Evolutionary conservation across 2,329 filamentous ascomycete genomes (phyloP), one percentile per base, ranked within the genome.

Genomic region (Sporothrix dimorphospora): DNA sequence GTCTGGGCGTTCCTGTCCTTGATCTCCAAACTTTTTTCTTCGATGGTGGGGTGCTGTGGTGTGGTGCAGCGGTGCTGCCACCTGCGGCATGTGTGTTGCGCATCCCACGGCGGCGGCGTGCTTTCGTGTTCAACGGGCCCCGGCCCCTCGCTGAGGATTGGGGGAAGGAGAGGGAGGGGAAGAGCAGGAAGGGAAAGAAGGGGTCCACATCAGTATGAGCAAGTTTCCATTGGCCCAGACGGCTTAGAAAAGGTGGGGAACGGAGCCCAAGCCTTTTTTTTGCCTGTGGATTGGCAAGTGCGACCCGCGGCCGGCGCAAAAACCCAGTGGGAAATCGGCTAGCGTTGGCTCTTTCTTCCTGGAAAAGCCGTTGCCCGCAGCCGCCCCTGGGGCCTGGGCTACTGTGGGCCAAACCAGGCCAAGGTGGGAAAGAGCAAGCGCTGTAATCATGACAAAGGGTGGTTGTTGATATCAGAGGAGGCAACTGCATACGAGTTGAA

Each of bases 141-240:
- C 27, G 24, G 45, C 27, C 34, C 14, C n/a, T 70, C 40, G 40
- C 47, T 45, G 40, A n/a, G 21, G 16, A 40, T 12, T 55, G 59
- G 40, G 63, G 21, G 63, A 66, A 49, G 63, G 42, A n/a, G 21
- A 27, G 38, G n/a, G n/a, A n/a, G n/a, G n/a, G n/a, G n/a, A n/a
- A n/a, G n/a, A n/a, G n/a, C n/a, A n/a, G n/a, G n/a, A n/a, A n/a
- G n/a, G 42, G 34, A 16, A 45, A 14, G 27, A 49, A 66, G 42
- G 30, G 65, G 45, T 40, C 65, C 70, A 42, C 42, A 40, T 34
- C 24, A 49, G 57, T 55, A 68, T 75, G 74, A 75, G 74, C 74
- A 75, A 75, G 74, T 75, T 75, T 75, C 72, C 21, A 74, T 75
- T 75, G 74, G 74, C 45, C 14, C 30, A 27, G 2, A 38, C 34